phyloP scores from a whole-genome alignment of 2,329 filamentous ascomycete genomes.

The Pseudogymnoascus sp. region DNA sequence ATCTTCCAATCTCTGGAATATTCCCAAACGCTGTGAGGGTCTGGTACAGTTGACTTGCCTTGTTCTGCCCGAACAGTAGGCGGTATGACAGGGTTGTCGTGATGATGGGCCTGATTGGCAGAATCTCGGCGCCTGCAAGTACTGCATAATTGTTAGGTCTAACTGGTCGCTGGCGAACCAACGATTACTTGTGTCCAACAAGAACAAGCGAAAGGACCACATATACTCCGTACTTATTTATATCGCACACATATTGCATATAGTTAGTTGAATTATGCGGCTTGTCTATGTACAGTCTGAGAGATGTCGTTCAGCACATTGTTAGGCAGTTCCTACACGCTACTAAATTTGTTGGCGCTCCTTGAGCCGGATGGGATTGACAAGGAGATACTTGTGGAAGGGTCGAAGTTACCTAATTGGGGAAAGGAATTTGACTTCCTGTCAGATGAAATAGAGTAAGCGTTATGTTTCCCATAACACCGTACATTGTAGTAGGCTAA shows the following conservation, averaged over 20 bases:
- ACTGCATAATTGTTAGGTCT: no score
- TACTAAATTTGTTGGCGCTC: conserved; percentile 25
- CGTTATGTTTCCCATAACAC: background rate
- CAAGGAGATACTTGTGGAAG: conserved; percentile 22
- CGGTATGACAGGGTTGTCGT: conserved; percentile 20
- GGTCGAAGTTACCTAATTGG: conserved; percentile 15
- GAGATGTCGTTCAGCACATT: conserved; percentile 24
- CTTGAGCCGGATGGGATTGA: conserved; percentile 26
- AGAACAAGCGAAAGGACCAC: no score
- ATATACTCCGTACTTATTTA: no score
- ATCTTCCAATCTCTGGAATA: conserved; percentile 7
- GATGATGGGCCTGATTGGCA: no score
- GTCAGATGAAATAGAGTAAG: conserved; percentile 27
- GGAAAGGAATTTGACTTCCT: conserved; percentile 21
- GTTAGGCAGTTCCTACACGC: conserved; percentile 15
- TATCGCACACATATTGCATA: no score
- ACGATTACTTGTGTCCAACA: no score
- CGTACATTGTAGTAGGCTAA: background rate
- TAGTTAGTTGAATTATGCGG: no score
- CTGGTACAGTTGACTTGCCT: conserved; percentile 17
- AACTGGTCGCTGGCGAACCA: no score
- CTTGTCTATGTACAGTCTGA: conserved; percentile 21
- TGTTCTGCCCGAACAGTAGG: conserved; percentile 21
- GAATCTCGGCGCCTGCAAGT: no score
- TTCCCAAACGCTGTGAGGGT: conserved; percentile 11